Percentiles rank a stretch among this genome's conserved stretches.
These are phyloP conservation scores for Ceratocystis smalleyi DNA, from an alignment of 2,329 filamentous ascomycete species.

Conservation along the genomic window DNA sequence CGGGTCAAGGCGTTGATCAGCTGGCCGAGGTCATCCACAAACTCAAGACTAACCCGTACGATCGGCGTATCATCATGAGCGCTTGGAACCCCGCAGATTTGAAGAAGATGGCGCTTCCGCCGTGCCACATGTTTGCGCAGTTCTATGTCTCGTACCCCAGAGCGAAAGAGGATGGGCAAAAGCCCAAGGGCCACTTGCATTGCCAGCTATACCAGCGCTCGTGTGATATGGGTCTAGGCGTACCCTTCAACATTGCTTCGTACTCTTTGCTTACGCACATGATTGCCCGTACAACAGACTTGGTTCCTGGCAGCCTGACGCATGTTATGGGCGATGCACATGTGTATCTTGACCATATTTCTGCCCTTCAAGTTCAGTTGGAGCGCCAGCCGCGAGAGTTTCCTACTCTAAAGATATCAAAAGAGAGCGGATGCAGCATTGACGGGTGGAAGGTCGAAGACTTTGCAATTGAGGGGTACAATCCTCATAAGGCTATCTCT, in stretches of 20 bases:
- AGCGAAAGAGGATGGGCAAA: conserved; percentile 22
- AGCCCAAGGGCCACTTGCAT: conserved; percentile 56
- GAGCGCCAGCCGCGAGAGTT: conserved; percentile 67
- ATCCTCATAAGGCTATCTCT: conserved; percentile 76
- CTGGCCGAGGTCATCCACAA: conserved; percentile 81
- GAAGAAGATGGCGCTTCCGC: conserved; percentile 76
- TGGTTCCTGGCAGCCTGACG: conserved; percentile 73
- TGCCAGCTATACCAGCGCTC: conserved; percentile 86
- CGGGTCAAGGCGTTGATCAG: conserved; percentile 81
- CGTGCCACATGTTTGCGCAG: conserved; percentile 95
- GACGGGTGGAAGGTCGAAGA: conserved; percentile 86
- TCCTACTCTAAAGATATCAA: conserved; percentile 58
- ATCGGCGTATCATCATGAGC: conserved; percentile 74
- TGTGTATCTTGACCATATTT: conserved; percentile 83
- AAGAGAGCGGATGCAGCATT: conserved; percentile 55
- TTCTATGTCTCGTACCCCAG: conserved; percentile 73
- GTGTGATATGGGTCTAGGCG: conserved; percentile 92
- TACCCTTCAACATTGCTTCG: conserved; percentile 93
- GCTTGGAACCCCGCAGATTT: conserved; percentile 91
- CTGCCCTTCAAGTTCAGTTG: conserved; percentile 69
- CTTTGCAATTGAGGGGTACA: conserved; percentile 74
- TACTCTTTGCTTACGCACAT: conserved; percentile 93
- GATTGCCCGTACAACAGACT: conserved; percentile 71
- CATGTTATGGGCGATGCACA: conserved; percentile 99
- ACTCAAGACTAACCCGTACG: conserved; percentile 67